Evolutionary conservation across 345 rosid species (phyloP).

Genomic region (Hibiscus syriacus): DNA sequence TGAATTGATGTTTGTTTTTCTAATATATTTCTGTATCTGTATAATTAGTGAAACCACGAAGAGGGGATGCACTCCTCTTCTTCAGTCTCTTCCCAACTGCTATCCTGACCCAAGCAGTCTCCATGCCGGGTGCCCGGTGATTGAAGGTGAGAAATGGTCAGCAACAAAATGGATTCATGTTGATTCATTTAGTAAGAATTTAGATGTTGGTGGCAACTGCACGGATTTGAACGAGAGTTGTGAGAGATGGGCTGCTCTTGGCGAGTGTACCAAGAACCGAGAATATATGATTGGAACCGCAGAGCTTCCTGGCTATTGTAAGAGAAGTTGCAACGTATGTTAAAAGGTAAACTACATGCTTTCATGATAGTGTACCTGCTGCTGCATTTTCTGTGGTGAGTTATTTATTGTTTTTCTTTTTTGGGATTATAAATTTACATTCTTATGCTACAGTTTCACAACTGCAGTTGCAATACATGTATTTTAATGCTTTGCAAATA

Average conservation of each 20-base stretch:
- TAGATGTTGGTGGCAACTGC: slow-evolving; percentile 56
- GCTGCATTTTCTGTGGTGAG: neutral
- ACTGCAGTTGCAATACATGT: neutral
- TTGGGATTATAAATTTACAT: neutral
- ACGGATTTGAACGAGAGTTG: slow-evolving; percentile 67
- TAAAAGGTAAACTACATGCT: slow-evolving; percentile 16
- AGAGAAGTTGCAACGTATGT: slow-evolving; percentile 85
- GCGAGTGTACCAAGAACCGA: slow-evolving; percentile 75
- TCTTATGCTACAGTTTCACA: neutral
- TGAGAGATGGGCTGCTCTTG: slow-evolving; percentile 87
- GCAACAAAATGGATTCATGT: slow-evolving; percentile 99
- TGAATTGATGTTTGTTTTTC: slow-evolving; percentile 2
- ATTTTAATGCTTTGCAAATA: neutral
- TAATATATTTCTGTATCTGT: neutral
- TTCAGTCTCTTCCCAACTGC: slow-evolving; percentile 75
- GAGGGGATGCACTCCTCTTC: slow-evolving; percentile 90
- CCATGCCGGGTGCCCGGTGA: slow-evolving; percentile 92
- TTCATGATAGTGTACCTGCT: neutral
- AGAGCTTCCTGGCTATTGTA: slow-evolving; percentile 73
- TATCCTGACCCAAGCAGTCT: slow-evolving; percentile 53
- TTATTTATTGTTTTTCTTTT: neutral
- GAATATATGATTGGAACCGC: slow-evolving; percentile 84
- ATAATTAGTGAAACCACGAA: slow-evolving; percentile 64
- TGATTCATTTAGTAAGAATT: slow-evolving; percentile 64
- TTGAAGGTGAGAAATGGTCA: slow-evolving; percentile 98